These are phyloP conservation scores for Ganoderma leucocontextum DNA, from an alignment of 1,284 basidiomycete genomes.

Conservation along the genomic window DNA sequence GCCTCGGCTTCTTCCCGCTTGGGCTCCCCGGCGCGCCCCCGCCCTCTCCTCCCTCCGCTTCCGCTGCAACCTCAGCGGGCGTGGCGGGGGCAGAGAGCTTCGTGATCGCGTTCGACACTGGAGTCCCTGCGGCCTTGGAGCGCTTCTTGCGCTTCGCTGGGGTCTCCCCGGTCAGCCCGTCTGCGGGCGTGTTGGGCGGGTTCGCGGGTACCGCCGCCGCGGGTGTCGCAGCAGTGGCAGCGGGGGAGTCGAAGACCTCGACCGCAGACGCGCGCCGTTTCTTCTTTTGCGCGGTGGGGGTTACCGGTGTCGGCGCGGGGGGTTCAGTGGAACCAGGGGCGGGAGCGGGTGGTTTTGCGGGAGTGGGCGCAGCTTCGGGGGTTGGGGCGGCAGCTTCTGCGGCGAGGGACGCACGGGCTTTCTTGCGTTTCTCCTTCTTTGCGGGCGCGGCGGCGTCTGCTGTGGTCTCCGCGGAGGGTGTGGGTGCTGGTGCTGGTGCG, in stretches of 20 bases:
- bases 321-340: conserved; percentile 14
- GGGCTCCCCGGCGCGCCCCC: conserved; percentile 17
- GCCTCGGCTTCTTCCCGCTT: conserved; percentile 46
- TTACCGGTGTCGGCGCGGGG: conserved; percentile 27
- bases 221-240: conserved; percentile 16
- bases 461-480: conserved; percentile 31
- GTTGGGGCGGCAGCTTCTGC: conserved; percentile 3
- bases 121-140: conserved; percentile 37
- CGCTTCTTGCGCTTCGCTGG: conserved; percentile 36
- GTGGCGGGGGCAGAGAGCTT: conserved; percentile 33
- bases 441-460: conserved; percentile 19
- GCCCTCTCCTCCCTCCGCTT: conserved; percentile 17
- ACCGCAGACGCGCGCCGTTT: conserved; percentile 38
- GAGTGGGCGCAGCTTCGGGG: conserved; percentile 20
- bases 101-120: conserved; percentile 36
- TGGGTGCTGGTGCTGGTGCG: conserved; percentile 4
- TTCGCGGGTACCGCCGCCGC: conserved; percentile 18
- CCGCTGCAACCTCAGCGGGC: conserved; percentile 9
- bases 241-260: conserved; percentile 40
- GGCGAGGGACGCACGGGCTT: conserved; percentile 23
- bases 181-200: conserved; percentile 41
- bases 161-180: conserved; percentile 31
- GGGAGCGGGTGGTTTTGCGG: conserved; percentile 14
- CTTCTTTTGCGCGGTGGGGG: conserved; percentile 33
- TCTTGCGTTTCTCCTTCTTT: conserved; percentile 37